Conservation (phyloP, 495 filamentous ascomycete genomes). For the Pseudoneurospora amorphoporcata region DNA sequence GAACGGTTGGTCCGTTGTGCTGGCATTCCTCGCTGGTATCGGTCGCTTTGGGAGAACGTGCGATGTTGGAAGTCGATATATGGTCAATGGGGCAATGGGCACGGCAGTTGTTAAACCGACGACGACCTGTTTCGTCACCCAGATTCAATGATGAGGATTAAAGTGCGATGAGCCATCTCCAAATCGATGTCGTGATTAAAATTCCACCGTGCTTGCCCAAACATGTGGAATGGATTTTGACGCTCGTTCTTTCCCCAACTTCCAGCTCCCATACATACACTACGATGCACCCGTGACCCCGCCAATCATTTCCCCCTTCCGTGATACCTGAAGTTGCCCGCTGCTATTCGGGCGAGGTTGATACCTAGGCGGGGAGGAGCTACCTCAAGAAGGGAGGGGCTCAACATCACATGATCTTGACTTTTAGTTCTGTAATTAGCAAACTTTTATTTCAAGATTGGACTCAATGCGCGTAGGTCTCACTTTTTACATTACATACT, state of each 20-base stretch:
- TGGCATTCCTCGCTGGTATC: not conserved
- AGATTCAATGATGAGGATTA: not conserved
- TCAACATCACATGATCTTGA: not conserved
- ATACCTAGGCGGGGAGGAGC: not conserved
- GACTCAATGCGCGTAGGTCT: not conserved
- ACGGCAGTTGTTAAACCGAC: not conserved
- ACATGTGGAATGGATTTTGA: not conserved
- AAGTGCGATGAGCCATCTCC: not conserved
- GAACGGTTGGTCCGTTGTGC: not conserved
- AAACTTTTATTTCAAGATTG: not conserved
- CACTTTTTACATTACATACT: too few relatives aligned
- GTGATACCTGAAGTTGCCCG: not conserved
- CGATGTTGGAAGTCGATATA: not conserved
- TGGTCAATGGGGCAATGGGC: not conserved
- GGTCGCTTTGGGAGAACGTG: not conserved
- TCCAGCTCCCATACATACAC: not conserved
- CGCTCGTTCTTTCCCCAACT: not conserved
- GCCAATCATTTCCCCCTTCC: not conserved
- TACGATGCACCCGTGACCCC: not conserved
- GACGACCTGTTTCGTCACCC: not conserved
- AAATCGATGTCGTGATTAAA: not conserved
- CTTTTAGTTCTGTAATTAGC: not conserved
- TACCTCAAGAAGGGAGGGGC: not conserved
- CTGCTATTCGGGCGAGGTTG: not conserved
- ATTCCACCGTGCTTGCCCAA: not conserved